Base-by-base conservation (phyloP, 2,329 filamentous ascomycete species). In the Chrysosphaeria jannelii region DNA sequence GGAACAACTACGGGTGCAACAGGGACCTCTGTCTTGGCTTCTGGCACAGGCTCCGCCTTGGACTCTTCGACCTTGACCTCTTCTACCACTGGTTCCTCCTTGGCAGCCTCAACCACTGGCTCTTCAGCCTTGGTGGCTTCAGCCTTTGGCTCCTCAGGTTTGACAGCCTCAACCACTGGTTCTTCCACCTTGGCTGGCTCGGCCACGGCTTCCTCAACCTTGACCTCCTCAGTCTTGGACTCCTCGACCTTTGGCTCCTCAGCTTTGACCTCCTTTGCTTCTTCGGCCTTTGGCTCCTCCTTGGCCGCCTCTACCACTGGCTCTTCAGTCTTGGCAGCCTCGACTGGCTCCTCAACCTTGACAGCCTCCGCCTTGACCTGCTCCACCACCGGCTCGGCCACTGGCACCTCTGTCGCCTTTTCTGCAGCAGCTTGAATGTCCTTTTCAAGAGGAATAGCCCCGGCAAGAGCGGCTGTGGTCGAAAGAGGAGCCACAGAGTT, bases 181-280 rank as follows among this genome's bases (percentile, higher is more conserved):
- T 60, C 48, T 47, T 78, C 70, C 4, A 76, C 52, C 27, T 54
- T 18, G 16, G 16, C 50, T n/a, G n/a, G n/a, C n/a, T n/a, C n/a
- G n/a, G n/a, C n/a, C n/a, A n/a, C n/a, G n/a, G n/a, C n/a, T 27
- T 57, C 59, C 57, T 78, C 78, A 35, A 72, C 69, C 33, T 52
- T 42, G 6, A 78, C 66, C 35, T 69, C 67, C 20, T 56, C 50
- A 14, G 59, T 50, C 18, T 54, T 65, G 45, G 66, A 74, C 36
- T 75, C 59, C 37, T 15, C 10, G 18, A 24, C 23, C 16, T 18
- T 18, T n/a, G 7, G 7, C 16, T 18, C 38, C 14, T 42, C 41
- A n/a, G n/a, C 16, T 7, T 7, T 7, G 36, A 57, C 53, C 6
- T 47, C 46, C 21, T 54, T 7, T 7, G 16, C n/a, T n/a, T 18